Conservation (phyloP, 2,329 filamentous ascomycete genomes). For the Pseudonectria foliicola region DNA sequence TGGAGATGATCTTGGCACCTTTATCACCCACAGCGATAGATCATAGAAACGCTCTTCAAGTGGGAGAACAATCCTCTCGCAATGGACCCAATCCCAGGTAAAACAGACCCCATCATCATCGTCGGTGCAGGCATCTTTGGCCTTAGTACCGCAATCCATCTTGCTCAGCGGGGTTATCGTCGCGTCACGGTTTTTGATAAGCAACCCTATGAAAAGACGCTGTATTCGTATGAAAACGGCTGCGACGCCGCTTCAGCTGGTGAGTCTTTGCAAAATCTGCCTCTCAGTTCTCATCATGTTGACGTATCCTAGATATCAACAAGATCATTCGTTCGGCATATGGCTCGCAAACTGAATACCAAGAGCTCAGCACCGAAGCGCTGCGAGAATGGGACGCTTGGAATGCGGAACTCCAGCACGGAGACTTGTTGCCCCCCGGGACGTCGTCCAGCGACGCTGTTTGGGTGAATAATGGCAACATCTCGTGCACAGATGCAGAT, state of each 20-base stretch:
- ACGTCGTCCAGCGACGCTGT: conserved; percentile 28
- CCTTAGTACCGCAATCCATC: conserved; percentile 27
- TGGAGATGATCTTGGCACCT: too few relatives aligned
- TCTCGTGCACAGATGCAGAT: conserved; percentile 15
- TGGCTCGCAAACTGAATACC: conserved; percentile 36
- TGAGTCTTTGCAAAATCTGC: conserved; percentile 4
- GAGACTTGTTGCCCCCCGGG: conserved; percentile 25
- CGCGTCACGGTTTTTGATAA: conserved; percentile 42
- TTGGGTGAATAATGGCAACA: conserved; percentile 31
- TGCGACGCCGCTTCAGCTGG: conserved; percentile 37
- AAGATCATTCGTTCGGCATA: conserved; percentile 32
- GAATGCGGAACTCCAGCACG: conserved; percentile 31
- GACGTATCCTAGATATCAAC: conserved; percentile 23
- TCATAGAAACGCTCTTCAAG: too few relatives aligned
- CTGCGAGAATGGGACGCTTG: conserved; percentile 34
- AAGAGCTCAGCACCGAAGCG: conserved; percentile 35
- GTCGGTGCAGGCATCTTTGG: conserved; percentile 26
- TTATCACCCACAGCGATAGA: too few relatives aligned
- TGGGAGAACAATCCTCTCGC: too few relatives aligned
- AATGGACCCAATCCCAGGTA: too few relatives aligned
- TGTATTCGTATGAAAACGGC: conserved; percentile 34
- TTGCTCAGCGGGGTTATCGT: conserved; percentile 33
- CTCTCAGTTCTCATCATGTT: rapidly evolving
- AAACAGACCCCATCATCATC: conserved; percentile 12
- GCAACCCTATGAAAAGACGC: conserved; percentile 32